phyloP scores from a whole-genome alignment of 129 eudicot genomes.

The Flaveria sonorensis region DNA sequence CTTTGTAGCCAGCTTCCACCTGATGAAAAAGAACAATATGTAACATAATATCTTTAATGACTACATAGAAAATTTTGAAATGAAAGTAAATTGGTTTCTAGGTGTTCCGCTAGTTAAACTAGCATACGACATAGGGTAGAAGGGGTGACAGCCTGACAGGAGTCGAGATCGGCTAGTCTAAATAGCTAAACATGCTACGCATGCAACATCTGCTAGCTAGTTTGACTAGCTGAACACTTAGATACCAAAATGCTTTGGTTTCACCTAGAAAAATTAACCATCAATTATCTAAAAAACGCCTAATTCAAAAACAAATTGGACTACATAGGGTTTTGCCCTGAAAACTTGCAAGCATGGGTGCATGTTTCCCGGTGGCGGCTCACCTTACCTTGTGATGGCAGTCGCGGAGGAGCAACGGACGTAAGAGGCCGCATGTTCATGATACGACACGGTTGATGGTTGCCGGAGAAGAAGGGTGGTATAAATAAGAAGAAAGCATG shows the following conservation, averaged over 20 bases:
- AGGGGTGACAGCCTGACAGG: no score
- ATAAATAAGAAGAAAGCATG: conserved; percentile 57
- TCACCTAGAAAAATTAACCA: no score
- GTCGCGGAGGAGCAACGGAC: conserved; percentile 68
- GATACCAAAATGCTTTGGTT: background rate
- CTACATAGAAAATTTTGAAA: no score
- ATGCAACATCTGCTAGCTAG: no score
- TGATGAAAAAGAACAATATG: conserved; percentile 15
- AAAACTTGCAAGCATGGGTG: background rate
- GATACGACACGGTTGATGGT: conserved; percentile 49
- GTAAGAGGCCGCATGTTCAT: conserved; percentile 44
- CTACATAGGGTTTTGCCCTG: background rate
- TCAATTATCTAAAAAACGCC: no score
- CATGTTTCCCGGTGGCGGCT: conserved; percentile 36
- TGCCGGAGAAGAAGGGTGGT: conserved; percentile 69
- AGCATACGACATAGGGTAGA: no score
- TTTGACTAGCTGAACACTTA: no score
- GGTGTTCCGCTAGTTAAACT: no score
- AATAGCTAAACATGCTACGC: no score
- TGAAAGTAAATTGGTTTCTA: no score
- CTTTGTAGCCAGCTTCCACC: conserved; percentile 54
- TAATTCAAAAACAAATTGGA: no score
- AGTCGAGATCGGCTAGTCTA: no score
- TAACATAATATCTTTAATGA: background rate
- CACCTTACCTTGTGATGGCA: conserved; percentile 99